These are phyloP conservation scores for Hansfordia pulvinata DNA, from an alignment of 2,329 filamentous ascomycete species.

Conservation along the genomic window DNA sequence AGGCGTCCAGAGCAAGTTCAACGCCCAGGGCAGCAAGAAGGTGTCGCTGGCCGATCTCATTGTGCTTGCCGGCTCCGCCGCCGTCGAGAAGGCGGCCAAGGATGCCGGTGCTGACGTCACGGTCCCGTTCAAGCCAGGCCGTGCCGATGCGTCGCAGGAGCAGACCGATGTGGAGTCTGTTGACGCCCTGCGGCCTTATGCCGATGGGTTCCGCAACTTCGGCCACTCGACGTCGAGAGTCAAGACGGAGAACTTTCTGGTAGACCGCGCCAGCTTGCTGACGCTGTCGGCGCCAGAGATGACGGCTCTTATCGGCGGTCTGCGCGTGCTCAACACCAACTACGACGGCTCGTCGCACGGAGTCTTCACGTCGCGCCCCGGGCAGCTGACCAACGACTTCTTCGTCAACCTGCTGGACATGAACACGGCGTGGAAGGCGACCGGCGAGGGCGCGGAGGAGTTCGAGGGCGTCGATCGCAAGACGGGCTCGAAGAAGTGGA, in stretches of 20 bases:
- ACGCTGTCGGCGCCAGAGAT: constrained; percentile 59
- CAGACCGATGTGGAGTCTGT: constrained; percentile 57
- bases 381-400: constrained; percentile 65
- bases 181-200: constrained; percentile 49
- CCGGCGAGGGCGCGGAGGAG: constrained; percentile 32
- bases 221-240: constrained; percentile 47
- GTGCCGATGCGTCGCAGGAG: constrained; percentile 57
- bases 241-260: constrained; percentile 52
- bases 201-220: constrained; percentile 75
- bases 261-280: constrained; percentile 60
- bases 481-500: constrained; percentile 54
- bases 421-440: constrained; percentile 48
- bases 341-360: constrained; percentile 55
- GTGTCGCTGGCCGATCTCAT: constrained; percentile 70
- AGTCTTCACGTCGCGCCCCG: constrained; percentile 54
- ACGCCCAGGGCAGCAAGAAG: constrained; percentile 50
- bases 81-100: constrained; percentile 55
- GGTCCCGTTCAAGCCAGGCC: constrained; percentile 63
- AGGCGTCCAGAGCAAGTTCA: constrained; percentile 53
- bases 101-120: constrained; percentile 30
- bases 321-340: constrained; percentile 58
- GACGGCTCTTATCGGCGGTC: constrained; percentile 57
- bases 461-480: constrained; percentile 54
- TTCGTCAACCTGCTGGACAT: constrained; percentile 67
- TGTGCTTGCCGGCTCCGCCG: constrained; percentile 58